Evolutionary conservation across 73 alveolate species (phyloP).

Genomic region (Paramecium pentaurelia): DNA sequence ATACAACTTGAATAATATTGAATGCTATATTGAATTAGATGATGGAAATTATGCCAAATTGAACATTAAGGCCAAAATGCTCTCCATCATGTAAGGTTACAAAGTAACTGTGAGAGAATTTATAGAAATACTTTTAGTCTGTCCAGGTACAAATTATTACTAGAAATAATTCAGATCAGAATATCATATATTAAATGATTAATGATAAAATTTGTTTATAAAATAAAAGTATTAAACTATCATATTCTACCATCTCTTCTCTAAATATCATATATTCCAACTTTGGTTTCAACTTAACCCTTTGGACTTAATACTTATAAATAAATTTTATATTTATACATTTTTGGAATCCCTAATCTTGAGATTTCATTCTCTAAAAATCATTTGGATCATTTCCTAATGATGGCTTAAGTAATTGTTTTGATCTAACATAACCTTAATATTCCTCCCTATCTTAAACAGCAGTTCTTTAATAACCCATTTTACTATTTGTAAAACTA

Average conservation of each 20-base stretch:
- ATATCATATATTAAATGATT: not conserved
- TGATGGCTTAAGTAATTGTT: not conserved
- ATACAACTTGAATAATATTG: constrained; percentile 26
- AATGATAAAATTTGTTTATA: not conserved
- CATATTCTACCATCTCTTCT: not conserved
- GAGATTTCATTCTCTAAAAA: not conserved
- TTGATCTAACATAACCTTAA: not conserved
- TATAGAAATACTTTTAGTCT: not conserved
- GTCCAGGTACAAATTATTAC: not conserved
- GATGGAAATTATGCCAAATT: constrained; percentile 25
- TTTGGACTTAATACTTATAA: not conserved
- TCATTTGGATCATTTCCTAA: not conserved
- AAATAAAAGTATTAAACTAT: not conserved
- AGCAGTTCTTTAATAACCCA: constrained; percentile 24
- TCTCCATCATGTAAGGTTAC: constrained; percentile 39
- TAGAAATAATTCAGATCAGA: constrained; percentile 8
- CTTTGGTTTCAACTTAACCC: not conserved
- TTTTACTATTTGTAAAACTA: not conserved
- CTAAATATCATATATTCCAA: not conserved
- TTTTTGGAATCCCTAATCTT: not conserved
- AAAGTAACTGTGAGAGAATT: constrained; percentile 26
- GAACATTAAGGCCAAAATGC: not conserved
- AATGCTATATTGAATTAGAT: constrained; percentile 53
- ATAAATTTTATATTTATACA: not conserved
- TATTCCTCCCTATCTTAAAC: not conserved